phyloP scores from a whole-genome alignment of 1,284 basidiomycete species.

The Tranzscheliella williamsii region DNA sequence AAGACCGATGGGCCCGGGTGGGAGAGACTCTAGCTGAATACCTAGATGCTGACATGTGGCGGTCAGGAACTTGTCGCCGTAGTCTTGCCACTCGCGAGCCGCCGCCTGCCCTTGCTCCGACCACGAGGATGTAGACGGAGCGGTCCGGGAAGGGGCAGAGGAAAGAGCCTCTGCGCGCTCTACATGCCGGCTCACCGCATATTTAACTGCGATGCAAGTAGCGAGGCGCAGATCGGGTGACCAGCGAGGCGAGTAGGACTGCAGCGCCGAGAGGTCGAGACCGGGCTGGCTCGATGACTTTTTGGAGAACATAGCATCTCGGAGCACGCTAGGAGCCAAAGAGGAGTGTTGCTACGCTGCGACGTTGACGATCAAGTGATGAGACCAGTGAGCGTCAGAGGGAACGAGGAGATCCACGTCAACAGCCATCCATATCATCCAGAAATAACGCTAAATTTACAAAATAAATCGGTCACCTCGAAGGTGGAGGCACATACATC shows the following conservation, averaged over 20 bases:
- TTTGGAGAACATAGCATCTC: constrained; percentile 19
- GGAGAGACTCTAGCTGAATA: constrained; percentile 31
- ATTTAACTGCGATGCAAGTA: constrained; percentile 48
- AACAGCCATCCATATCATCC: no score
- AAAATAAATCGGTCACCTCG: no score
- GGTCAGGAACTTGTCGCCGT: constrained; percentile 44
- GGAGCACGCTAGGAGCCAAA: no score
- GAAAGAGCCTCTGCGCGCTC: constrained; percentile 24
- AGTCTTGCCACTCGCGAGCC: constrained; percentile 42
- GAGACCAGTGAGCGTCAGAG: no score
- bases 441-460: no score
- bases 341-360: no score
- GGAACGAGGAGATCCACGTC: no score
- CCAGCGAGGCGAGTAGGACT: constrained; percentile 51
- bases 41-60: constrained; percentile 57
- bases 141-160: not conserved
- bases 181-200: constrained; percentile 35
- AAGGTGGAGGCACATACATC: no score
- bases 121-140: not conserved
- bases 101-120: not conserved
- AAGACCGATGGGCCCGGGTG: constrained; percentile 38
- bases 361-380: no score
- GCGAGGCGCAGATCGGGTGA: constrained; percentile 43
- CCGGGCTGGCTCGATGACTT: constrained; percentile 10
- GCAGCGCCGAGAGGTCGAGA: constrained; percentile 42